These are phyloP conservation scores for Tillandsia leiboldiana DNA, from an alignment of 176 grass and related monocot genomes.

Conservation along the genomic window DNA sequence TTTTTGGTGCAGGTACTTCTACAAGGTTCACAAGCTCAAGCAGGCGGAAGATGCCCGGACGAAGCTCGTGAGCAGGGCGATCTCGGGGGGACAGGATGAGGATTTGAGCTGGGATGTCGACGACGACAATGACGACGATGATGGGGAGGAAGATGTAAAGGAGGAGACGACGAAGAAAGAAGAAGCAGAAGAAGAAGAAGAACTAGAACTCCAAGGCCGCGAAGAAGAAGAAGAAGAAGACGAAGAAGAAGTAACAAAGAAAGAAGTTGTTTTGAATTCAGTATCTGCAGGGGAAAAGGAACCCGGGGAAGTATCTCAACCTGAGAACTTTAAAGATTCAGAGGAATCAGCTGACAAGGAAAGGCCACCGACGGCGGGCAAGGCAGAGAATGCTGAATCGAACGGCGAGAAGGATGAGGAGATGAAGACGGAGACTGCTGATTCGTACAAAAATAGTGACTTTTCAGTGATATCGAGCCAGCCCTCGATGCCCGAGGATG, in stretches of 20 bases:
- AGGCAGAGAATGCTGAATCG: conserved; percentile 2
- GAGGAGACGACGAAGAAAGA: conserved; percentile 30
- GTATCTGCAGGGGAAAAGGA: conserved; percentile 6
- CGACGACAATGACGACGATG: conserved; percentile 1
- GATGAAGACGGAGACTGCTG: conserved; percentile 8
- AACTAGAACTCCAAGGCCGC: conserved; percentile 13
- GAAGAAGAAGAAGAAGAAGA: conserved; percentile 2
- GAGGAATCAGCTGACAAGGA: conserved; percentile 23
- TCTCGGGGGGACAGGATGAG: conserved; percentile 62
- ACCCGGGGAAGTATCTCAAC: conserved; percentile 16
- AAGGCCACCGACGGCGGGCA: background rate
- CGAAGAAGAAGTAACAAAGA: conserved; percentile 9
- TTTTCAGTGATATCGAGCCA: conserved; percentile 46
- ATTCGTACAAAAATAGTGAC: conserved; percentile 31
- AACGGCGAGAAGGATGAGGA: conserved; percentile 3
- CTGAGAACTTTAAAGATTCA: conserved; percentile 26
- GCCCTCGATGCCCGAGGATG: conserved; percentile 31
- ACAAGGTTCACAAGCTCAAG: conserved; percentile 60
- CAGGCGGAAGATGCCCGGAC: conserved; percentile 73
- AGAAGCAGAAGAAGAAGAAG: conserved; percentile 4
- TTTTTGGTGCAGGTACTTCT: conserved; percentile 83
- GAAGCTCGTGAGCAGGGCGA: conserved; percentile 71
- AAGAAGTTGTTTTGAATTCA: conserved; percentile 13
- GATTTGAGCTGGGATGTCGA: conserved; percentile 74
- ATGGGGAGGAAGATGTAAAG: conserved; percentile 31